A percentile compares a stretch with the other conserved stretches of the same genome.
phyloP scores from a whole-genome alignment of 768 basidiomycete species.

The Phanerochaete sordida region DNA sequence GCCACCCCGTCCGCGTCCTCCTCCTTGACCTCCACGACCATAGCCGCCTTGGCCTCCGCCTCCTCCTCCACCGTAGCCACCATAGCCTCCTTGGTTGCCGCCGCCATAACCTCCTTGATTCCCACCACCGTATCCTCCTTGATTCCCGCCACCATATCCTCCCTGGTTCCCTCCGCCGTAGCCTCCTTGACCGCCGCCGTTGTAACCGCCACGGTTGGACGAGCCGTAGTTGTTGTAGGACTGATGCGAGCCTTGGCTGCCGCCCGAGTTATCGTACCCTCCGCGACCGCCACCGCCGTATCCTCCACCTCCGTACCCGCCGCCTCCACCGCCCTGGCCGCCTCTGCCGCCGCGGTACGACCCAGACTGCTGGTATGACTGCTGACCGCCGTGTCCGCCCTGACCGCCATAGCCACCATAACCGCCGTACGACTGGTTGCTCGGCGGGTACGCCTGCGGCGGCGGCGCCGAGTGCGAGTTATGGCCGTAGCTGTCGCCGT shows the following conservation, averaged over 20 bases:
- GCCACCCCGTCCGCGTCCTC: slow-evolving; percentile 22
- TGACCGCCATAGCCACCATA: slow-evolving; percentile 30
- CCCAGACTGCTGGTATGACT: slow-evolving; percentile 24
- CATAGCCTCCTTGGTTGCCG: slow-evolving; percentile 22
- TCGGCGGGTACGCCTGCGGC: slow-evolving; percentile 3
- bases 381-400: too few species aligned
- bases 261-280: slow-evolving; percentile 11
- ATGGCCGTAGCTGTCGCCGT: slow-evolving; percentile 7
- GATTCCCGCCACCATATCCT: slow-evolving; percentile 28
- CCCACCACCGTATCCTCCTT: slow-evolving; percentile 29
- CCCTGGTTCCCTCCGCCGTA: slow-evolving; percentile 28
- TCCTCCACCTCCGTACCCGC: slow-evolving; percentile 10
- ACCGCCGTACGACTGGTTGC: slow-evolving; percentile 4
- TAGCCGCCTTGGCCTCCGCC: slow-evolving; percentile 23
- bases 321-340: slow-evolving; percentile 25
- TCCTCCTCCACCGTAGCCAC: slow-evolving; percentile 30
- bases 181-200: slow-evolving; percentile 2
- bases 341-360: slow-evolving; percentile 24
- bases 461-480: slow-evolving; percentile 10
- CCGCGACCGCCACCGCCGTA: background rate
- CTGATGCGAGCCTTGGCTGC: slow-evolving; percentile 28
- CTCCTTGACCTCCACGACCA: slow-evolving; percentile 32
- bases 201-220: too few species aligned
- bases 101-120: slow-evolving; percentile 28
- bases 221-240: slow-evolving; percentile 18